phyloP scores from a whole-genome alignment of 192 early-diverging fungal genomes.

The Backusella tuberculispora region DNA sequence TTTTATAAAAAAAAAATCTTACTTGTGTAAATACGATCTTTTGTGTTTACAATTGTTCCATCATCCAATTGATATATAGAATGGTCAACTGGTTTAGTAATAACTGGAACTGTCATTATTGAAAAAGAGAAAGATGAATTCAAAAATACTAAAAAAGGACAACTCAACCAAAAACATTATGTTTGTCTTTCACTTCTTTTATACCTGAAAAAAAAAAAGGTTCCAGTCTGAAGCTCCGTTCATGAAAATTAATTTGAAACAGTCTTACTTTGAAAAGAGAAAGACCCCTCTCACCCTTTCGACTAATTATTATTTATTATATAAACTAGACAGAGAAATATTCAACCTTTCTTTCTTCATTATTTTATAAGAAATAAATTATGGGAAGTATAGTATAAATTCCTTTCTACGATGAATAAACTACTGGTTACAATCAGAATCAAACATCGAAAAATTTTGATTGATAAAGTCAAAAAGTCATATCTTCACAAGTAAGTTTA shows the following conservation, averaged over 20 bases:
- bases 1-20: background rate
- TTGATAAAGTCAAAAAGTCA: too few relatives aligned
- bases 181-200: background rate
- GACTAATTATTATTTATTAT: too few relatives aligned
- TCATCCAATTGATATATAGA: conserved; percentile 72
- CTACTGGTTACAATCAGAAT: too few relatives aligned
- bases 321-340: too few relatives aligned
- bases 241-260: background rate
- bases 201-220: background rate
- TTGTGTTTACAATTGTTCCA: conserved; percentile 71
- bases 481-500: too few relatives aligned
- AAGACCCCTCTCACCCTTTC: too few relatives aligned
- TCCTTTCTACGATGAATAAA: too few relatives aligned
- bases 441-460: too few relatives aligned
- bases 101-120: background rate
- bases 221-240: conserved; percentile 3
- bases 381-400: too few relatives aligned
- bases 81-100: conserved; percentile 51
- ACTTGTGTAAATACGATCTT: conserved; percentile 75
- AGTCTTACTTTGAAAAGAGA: background rate
- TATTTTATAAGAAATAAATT: too few relatives aligned
- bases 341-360: too few relatives aligned
- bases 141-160: background rate
- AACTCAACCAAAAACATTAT: background rate
- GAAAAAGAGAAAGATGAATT: background rate